Base-by-base conservation (phyloP, 768 basidiomycete genomes). In the Cubamyces sp. region DNA sequence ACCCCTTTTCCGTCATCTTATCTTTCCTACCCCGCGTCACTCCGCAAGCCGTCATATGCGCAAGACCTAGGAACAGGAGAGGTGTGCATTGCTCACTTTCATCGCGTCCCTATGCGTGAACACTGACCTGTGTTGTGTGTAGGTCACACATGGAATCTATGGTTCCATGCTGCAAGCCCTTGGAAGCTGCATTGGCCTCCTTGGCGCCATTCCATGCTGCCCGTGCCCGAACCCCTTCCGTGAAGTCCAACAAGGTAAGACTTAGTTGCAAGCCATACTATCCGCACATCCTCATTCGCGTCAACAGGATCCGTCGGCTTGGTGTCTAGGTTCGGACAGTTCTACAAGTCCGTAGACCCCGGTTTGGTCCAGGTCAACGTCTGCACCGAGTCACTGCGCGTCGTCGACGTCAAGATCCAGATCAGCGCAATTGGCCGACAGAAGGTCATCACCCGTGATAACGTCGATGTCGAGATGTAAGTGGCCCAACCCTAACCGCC, bases 381-480 rank as follows among this genome's bases (percentile, higher is more conserved):
- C 63, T 96, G 95, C 82, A 92, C 94, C 16, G 96, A 98, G 74
- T 82, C 83, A 1, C 82, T 98, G 46, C 86, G 87, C 60, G 74
- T 90, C 50, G 93, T 98, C 66, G 92, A 97, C 71, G 95, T 98
- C 75, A 96, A 96, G 76, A 96, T 98, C 66, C 95, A 96, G 74
- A 94, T 98, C 68, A 90, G 87, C 66, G 78, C 90, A 25, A 94
- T 96, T 69, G 93, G 93, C 53, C 80, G 87, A 56, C 93, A 95
- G 77, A 85, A 81, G 42, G 96, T 98, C 71, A 94, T 97, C 75
- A 97, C 96, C 40, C 87, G 93, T 60, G 95, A 97, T 79, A 97
- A 97, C 70, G 96, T 97, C 74, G 94, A 94, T 66, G 92, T 96
- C 64, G 91, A 94, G 69, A 93, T 95, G 91, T 91, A 71, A 46